Conservation (phyloP, 331 rosid genomes). For the Spiraea crenata region DNA sequence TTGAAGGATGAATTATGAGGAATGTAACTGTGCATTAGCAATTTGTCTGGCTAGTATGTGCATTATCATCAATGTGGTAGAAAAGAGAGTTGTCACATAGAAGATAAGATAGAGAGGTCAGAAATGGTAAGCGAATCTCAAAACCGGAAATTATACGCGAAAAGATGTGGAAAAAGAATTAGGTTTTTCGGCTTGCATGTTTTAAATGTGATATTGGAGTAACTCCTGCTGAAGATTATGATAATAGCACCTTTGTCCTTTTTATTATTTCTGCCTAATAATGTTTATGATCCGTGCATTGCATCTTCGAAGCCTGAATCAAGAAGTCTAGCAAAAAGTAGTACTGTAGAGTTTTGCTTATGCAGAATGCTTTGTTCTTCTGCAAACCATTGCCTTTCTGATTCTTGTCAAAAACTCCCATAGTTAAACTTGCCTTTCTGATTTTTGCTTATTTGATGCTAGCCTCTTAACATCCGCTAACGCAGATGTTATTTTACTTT, state of each 20-base stretch:
- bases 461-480: no score
- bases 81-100: constrained; percentile 21
- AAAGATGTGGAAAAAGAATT: background rate
- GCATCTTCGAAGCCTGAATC: background rate
- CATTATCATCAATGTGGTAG: constrained; percentile 13
- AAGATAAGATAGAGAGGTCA: constrained; percentile 23
- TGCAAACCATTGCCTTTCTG: no score
- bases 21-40: background rate
- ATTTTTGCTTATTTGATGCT: no score
- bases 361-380: no score
- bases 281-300: background rate
- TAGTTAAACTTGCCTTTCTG: no score
- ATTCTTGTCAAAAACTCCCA: no score
- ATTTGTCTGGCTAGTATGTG: constrained; percentile 21
- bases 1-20: constrained; percentile 81
- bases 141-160: background rate
- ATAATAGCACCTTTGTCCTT: constrained; percentile 8
- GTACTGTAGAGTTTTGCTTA: no score
- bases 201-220: constrained; percentile 1
- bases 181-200: constrained; percentile 11
- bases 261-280: background rate
- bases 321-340: background rate
- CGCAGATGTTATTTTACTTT: no score
- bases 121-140: constrained; percentile 14
- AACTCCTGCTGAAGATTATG: background rate